Evolutionary conservation across 2,329 filamentous ascomycete genomes (phyloP).

Genomic region (Colletotrichum simmondsii): DNA sequence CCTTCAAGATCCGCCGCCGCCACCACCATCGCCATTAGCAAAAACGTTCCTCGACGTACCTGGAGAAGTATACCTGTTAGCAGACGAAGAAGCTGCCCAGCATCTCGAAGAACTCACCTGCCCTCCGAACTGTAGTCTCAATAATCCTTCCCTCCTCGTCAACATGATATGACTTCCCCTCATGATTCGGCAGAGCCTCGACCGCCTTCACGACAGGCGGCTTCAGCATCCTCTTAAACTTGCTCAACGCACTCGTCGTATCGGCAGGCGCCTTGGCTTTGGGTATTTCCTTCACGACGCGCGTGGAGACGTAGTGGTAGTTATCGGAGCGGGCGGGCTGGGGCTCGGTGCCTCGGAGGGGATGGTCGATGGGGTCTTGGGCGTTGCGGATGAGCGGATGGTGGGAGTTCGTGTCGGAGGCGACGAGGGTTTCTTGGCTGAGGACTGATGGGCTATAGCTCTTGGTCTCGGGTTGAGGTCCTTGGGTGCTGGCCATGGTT

Average conservation of each 20-base stretch:
- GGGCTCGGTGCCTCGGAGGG: slow-evolving; percentile 17
- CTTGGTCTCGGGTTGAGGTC: not conserved
- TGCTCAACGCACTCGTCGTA: slow-evolving; percentile 10
- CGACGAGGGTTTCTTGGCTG: slow-evolving; percentile 23
- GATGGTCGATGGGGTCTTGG: not conserved
- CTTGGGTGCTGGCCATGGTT: not conserved
- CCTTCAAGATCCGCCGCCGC: not conserved
- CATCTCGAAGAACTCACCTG: too few species aligned
- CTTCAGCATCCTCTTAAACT: slow-evolving; percentile 29
- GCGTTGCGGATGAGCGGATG: slow-evolving; percentile 11
- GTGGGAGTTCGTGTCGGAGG: slow-evolving; percentile 23
- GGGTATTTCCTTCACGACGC: slow-evolving; percentile 30
- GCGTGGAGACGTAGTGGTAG: slow-evolving; percentile 24
- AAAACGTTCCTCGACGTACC: slow-evolving; percentile 6
- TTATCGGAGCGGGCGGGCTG: slow-evolving; percentile 16
- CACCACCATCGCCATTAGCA: slow-evolving; percentile 1
- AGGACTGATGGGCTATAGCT: slow-evolving; percentile 8
- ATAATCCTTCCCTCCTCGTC: slow-evolving; percentile 30
- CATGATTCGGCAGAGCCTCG: slow-evolving; percentile 21
- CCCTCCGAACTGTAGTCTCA: slow-evolving; percentile 27
- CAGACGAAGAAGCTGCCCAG: too few species aligned
- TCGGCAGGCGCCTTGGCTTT: slow-evolving; percentile 17
- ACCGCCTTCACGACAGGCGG: slow-evolving; percentile 29
- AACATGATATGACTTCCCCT: slow-evolving; percentile 34
- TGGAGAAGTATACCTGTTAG: too few species aligned